Base-by-base conservation (phyloP, 1,284 basidiomycete species). In the Coniophora puteana region DNA sequence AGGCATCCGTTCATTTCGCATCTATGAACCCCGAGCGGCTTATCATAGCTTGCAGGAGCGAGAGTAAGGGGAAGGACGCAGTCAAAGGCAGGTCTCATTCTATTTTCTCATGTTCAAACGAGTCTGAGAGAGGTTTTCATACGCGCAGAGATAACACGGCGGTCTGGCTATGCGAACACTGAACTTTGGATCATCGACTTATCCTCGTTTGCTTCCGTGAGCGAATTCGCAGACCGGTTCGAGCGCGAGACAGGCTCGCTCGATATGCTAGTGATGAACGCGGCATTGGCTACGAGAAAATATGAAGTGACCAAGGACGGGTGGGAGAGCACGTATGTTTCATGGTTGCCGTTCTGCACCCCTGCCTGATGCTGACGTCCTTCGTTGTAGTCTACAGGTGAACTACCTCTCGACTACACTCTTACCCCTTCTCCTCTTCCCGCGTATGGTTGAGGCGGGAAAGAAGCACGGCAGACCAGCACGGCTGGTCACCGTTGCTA, bases 1-100 rank as follows among this genome's bases (percentile, higher is more conserved):
- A 74, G 41, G 63, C 69, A 0, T 48, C 66, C 1, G 69, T 65
- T 45, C 71, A 72, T 47, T 67, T 74, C 39, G 67, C 69, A 1
- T 45, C 50, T 1, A 71, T 69, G 68, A 60, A 57, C 16, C 65
- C 70, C 0, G 61, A 48, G 8, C 62, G 54, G 20, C 52, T 73
- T 5, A 60, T 74, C 29, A 34, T 71, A n/a, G 67, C 61, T 1
- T 72, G 67, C 49, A 59, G 68, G 14, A 71, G 44, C 41, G 45
- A 59, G 46, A 53, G 46, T 25, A 68, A 55, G 42, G 71, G 68
- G 0, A 51, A 59, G 12, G 54, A 43, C 1, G 67, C 72, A 11
- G 22, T 66, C 8, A 28, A 27, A 20, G 43, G 52, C 52, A 29
- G 3, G 51, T 30, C n/a, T 30, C 24, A 14, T n/a, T 16, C 38